phyloP scores from a whole-genome alignment of 78 protist species.

The Dictyostelium purpureum region DNA sequence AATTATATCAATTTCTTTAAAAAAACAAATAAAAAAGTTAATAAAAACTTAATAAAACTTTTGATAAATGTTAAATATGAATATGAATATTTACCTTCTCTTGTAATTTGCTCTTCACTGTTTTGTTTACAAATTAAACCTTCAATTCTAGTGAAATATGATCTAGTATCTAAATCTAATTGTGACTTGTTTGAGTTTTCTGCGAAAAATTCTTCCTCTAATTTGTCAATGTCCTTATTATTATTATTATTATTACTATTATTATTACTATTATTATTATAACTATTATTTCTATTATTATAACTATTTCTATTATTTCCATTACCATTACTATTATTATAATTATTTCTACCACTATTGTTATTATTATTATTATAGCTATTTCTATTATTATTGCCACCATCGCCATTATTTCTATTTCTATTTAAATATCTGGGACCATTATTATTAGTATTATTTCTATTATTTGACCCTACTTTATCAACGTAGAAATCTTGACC shows the following conservation, averaged over 20 bases:
- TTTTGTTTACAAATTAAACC: slow-evolving; percentile 2
- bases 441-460: not conserved
- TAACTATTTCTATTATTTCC: too few relatives aligned
- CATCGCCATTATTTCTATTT: not conserved
- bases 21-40: not conserved
- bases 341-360: not conserved
- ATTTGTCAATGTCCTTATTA: not conserved
- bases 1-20: slow-evolving; percentile 14
- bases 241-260: not conserved
- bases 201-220: not conserved
- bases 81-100: not conserved
- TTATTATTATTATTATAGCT: not conserved
- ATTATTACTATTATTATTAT: not conserved
- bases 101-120: not conserved
- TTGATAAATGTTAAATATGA: not conserved
- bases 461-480: not conserved
- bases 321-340: not conserved
- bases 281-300: too few relatives aligned
- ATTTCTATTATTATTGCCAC: not conserved
- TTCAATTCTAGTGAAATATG: slow-evolving; percentile 25
- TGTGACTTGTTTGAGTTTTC: not conserved
- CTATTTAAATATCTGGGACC: not conserved
- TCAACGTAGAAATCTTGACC: not conserved
- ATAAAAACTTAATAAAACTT: not conserved
- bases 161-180: slow-evolving; percentile 34